These are phyloP conservation scores for Apiospora rasikravindrae DNA, from an alignment of 2,329 filamentous ascomycete genomes.

Conservation along the genomic window DNA sequence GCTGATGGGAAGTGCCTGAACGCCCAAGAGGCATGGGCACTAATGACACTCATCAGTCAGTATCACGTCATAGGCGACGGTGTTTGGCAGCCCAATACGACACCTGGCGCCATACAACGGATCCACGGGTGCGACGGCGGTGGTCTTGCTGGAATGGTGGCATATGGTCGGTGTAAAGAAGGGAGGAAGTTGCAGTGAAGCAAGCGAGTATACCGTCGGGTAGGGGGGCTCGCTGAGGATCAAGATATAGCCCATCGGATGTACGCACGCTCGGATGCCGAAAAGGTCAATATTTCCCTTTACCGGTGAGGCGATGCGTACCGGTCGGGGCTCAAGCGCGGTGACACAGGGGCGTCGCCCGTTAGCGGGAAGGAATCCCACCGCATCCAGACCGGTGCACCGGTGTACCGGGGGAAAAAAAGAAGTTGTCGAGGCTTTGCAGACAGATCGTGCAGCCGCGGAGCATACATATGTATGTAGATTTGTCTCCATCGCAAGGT, in stretches of 20 bases:
- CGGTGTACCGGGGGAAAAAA: not conserved
- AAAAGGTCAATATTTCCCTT: not conserved
- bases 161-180: not conserved
- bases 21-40: not conserved
- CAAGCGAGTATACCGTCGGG: not conserved
- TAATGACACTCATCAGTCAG: not conserved
- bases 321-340: not conserved
- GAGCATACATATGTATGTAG: no score
- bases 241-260: not conserved
- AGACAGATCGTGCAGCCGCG: no score
- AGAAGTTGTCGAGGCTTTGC: no score
- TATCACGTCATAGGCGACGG: not conserved
- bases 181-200: no score
- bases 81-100: not conserved
- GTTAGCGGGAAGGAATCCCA: not conserved
- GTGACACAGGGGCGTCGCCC: not conserved
- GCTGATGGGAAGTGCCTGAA: not conserved
- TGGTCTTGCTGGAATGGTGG: not conserved
- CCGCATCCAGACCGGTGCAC: not conserved
- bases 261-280: not conserved
- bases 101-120: not conserved
- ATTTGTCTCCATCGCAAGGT: not conserved
- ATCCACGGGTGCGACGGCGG: not conserved
- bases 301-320: not conserved
- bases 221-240: not conserved